Base-by-base conservation (phyloP, 2,329 filamentous ascomycete species). In the Penicillium sp. region DNA sequence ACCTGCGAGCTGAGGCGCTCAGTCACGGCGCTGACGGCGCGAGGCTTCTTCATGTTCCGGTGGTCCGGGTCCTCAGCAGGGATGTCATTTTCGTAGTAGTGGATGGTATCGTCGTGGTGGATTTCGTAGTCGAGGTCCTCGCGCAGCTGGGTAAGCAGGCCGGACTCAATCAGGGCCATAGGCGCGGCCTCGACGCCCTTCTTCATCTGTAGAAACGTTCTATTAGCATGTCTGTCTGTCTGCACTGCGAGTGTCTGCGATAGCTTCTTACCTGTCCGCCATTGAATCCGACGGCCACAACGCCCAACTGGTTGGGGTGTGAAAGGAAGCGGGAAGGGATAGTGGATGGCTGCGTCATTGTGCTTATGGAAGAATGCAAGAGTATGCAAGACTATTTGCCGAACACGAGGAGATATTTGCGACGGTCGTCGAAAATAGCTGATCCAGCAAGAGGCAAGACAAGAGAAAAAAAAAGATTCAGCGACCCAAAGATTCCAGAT, bases 231-330 rank as follows among this genome's bases (percentile, higher is more conserved):
- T 37, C 24, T 38, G n/a, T 37, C 24, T 38, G n/a, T 55, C 26
- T 17, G 53, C n/a, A 9, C 30, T 53, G n/a, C 40, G 49, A 13
- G 28, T 44, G 19, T 56, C 19, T 6, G 54, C 40, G 19, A 19
- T 24, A 68, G 19, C 44, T 30, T 56, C 84, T 71, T 88, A 95
- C 93, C 88, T 97, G 95, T 60, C 95, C 95, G 68, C 94, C 94
- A 58, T 93, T 96, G 83, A 98, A 99, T 65, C 94, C 94, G 40
- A 98, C 95, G 54, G 94, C 93, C 40, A 98, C 92, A 60, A 99
- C 86, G 65, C 94, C 95, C 67, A 99, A 85, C 73, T 98, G 89
- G 74, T 91, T 85, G 35, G 88, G 86, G 74, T 89, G 85, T 66
- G 89, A 84, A 70, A 98, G 89, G 82, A 97, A 98, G 75, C 90